phyloP scores from a whole-genome alignment of 345 rosid species.

The Syzygium jambos region DNA sequence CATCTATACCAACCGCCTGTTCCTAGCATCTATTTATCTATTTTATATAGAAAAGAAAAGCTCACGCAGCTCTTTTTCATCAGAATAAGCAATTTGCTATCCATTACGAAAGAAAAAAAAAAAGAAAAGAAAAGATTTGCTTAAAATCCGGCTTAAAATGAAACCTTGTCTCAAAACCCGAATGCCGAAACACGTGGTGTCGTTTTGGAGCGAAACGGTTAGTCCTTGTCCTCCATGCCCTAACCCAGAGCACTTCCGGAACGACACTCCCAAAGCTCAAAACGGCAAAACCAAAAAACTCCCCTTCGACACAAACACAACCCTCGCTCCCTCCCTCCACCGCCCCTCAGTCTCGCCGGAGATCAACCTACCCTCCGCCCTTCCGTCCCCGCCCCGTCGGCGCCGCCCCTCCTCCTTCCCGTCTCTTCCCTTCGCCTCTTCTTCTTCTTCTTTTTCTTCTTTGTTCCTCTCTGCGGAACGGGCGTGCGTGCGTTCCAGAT shows the following conservation, averaged over 20 bases:
- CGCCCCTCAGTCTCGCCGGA: too few relatives aligned
- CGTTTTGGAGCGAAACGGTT: neutral
- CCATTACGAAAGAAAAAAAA: neutral
- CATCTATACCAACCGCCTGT: accelerated
- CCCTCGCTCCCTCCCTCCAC: neutral
- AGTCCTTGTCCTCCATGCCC: neutral
- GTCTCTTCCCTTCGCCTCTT: neutral
- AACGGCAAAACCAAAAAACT: neutral
- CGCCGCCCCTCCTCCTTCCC: neutral
- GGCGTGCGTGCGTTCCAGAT: neutral
- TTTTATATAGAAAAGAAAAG: neutral
- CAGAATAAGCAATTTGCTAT: too few relatives aligned
- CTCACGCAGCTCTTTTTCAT: neutral
- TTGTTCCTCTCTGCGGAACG: neutral
- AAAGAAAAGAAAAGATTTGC: neutral
- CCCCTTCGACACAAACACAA: neutral
- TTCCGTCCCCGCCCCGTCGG: neutral
- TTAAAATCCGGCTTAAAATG: neutral
- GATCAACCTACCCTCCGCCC: neutral
- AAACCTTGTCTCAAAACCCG: neutral
- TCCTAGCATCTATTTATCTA: neutral
- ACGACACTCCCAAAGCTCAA: neutral
- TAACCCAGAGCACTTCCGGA: neutral
- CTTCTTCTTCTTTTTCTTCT: neutral
- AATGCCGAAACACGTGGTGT: neutral